A percentile compares a stretch with the other conserved stretches of the same genome.
Evolutionary conservation across 805 yeast species (phyloP).

Genomic region (Blastobotrys chiropterorum): DNA sequence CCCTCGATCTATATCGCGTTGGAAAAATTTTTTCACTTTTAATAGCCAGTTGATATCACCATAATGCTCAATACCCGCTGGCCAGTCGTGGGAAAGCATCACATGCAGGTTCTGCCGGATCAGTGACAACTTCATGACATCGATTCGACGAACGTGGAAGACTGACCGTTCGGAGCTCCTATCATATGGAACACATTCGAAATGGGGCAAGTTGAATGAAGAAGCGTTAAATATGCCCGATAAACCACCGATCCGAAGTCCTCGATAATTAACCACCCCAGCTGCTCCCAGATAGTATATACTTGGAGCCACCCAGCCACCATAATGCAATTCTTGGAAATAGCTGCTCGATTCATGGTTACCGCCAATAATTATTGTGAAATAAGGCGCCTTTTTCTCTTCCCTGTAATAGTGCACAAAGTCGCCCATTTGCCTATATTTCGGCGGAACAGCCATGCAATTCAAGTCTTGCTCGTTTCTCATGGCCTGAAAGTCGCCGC

Average conservation of each 20-base stretch:
- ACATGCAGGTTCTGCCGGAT: conserved; percentile 41
- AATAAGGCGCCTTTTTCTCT: conserved; percentile 54
- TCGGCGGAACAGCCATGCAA: conserved; percentile 71
- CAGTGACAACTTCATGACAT: conserved; percentile 48
- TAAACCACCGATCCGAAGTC: conserved; percentile 70
- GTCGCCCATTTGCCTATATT: conserved; percentile 72
- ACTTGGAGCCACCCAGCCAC: conserved; percentile 91
- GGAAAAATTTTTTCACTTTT: conserved; percentile 58
- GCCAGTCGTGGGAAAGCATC: conserved; percentile 91
- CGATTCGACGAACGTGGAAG: conserved; percentile 65
- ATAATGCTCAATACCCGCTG: conserved; percentile 60
- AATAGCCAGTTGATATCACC: conserved; percentile 55
- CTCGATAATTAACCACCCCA: conserved; percentile 68
- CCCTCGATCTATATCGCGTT: conserved; percentile 51
- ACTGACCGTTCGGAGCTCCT: conserved; percentile 45
- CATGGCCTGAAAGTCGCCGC: conserved; percentile 90
- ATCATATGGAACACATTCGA: conserved; percentile 45
- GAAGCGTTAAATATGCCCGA: conserved; percentile 72
- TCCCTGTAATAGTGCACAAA: conserved; percentile 69
- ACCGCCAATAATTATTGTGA: conserved; percentile 86
- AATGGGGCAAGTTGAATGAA: conserved; percentile 40
- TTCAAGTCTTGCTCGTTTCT: conserved; percentile 57
- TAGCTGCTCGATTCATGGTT: conserved; percentile 89
- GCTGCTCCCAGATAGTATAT: conserved; percentile 80
- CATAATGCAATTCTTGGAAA: conserved; percentile 62